Conservation (phyloP, 2,329 filamentous ascomycete genomes). For the Teratosphaeria zuluensis region DNA sequence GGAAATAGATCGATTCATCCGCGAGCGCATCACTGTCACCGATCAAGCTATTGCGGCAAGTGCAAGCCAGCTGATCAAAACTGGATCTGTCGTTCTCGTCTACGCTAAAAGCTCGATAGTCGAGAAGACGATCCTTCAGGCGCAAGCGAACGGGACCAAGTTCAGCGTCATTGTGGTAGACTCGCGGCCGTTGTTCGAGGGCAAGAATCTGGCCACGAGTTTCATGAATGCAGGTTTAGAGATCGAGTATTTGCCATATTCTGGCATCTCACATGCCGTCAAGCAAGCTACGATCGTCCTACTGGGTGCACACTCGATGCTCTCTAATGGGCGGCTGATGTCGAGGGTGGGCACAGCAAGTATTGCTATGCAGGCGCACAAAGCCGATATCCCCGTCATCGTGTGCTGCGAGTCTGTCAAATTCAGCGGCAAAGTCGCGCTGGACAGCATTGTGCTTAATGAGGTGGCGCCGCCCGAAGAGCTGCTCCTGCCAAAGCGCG, state of each 20-base stretch:
- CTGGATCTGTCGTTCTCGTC: conserved; percentile 75
- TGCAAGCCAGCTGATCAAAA: conserved; percentile 63
- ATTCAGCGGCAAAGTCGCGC: conserved; percentile 79
- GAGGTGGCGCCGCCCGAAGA: conserved; percentile 74
- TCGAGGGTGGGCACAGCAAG: conserved; percentile 79
- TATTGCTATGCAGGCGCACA: conserved; percentile 72
- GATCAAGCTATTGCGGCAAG: conserved; percentile 75
- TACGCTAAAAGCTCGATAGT: conserved; percentile 82
- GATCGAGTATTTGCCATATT: conserved; percentile 73
- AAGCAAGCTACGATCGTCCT: conserved; percentile 64
- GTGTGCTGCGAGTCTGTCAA: conserved; percentile 93
- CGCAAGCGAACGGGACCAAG: conserved; percentile 57
- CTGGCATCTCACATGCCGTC: conserved; percentile 65
- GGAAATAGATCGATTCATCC: conserved; percentile 80
- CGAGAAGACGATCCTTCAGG: conserved; percentile 67
- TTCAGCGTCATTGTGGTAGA: conserved; percentile 85
- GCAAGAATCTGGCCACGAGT: conserved; percentile 59
- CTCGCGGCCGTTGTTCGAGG: conserved; percentile 60
- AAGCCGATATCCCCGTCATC: conserved; percentile 68
- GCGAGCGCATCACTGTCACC: conserved; percentile 79
- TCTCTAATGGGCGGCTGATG: conserved; percentile 86
- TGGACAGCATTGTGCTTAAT: conserved; percentile 89
- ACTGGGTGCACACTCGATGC: conserved; percentile 86
- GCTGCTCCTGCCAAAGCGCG: conserved; percentile 29
- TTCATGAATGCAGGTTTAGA: conserved; percentile 61